A percentile compares a stretch with the other conserved stretches of the same genome.
phyloP scores from a whole-genome alignment of 2,329 filamentous ascomycete species.

The Trichoderma breve region DNA sequence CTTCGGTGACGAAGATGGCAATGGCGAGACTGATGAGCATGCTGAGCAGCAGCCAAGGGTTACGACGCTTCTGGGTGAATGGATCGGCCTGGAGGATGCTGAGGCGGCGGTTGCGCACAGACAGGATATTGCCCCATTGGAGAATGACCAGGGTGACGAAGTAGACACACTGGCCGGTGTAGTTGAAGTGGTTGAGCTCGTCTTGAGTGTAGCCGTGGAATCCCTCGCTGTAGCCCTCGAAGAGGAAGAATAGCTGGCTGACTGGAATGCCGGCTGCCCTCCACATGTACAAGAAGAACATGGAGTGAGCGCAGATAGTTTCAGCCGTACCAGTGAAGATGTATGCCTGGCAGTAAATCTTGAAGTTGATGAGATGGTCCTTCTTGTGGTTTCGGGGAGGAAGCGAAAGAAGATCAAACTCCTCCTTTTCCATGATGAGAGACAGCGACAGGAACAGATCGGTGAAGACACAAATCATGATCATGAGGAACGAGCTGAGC shows the following conservation, averaged over 20 bases:
- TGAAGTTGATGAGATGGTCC: constrained; percentile 52
- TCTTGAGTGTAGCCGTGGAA: constrained; percentile 48
- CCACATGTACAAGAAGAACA: constrained; percentile 56
- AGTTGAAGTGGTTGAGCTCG: constrained; percentile 48
- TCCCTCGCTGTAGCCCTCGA: constrained; percentile 47
- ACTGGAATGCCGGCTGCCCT: constrained; percentile 47
- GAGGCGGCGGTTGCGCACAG: constrained; percentile 50
- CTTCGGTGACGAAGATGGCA: constrained; percentile 53
- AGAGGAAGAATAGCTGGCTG: constrained; percentile 48
- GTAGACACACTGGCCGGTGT: constrained; percentile 50
- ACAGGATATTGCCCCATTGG: constrained; percentile 53
- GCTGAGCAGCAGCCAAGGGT: constrained; percentile 48
- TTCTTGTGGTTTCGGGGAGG: constrained; percentile 50
- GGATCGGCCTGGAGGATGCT: constrained; percentile 53
- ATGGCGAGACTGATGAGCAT: constrained; percentile 49
- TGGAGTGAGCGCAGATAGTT: constrained; percentile 47
- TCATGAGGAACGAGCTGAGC: constrained; percentile 54
- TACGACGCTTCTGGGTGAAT: constrained; percentile 44
- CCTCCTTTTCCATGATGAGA: constrained; percentile 55
- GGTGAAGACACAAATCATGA: constrained; percentile 57
- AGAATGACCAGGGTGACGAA: constrained; percentile 54
- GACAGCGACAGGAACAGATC: constrained; percentile 51
- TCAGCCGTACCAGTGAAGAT: constrained; percentile 53
- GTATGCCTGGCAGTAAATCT: constrained; percentile 52
- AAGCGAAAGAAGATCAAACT: constrained; percentile 51